phyloP scores from a whole-genome alignment of 1,284 basidiomycete species.

The Uromyces viciae-fabae region DNA sequence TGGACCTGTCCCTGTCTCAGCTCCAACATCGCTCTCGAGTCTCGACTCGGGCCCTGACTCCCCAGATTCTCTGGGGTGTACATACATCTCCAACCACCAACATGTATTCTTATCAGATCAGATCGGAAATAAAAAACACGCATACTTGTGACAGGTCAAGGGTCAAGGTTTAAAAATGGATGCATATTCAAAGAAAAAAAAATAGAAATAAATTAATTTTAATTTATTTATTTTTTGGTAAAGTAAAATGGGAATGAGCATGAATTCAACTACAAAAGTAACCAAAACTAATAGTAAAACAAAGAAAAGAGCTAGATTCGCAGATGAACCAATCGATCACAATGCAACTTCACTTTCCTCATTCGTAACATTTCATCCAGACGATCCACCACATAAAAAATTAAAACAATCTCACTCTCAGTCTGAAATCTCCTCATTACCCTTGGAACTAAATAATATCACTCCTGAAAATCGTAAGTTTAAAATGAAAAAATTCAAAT shows the following conservation, averaged over 20 bases:
- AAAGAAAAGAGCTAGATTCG: conserved; percentile 38
- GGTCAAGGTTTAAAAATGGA: no score
- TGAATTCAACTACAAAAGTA: neutral
- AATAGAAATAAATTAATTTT: neutral
- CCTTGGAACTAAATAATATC: neutral
- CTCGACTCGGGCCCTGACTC: no score
- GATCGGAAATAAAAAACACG: neutral
- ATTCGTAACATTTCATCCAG: conserved; percentile 18
- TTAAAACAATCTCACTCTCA: neutral
- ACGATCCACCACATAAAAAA: conserved; percentile 19
- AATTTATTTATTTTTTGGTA: neutral
- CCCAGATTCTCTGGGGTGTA: no score
- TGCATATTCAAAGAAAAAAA: no score
- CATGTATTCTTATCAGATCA: no score
- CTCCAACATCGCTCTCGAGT: no score
- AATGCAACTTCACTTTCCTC: neutral
- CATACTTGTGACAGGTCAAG: no score
- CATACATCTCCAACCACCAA: no score
- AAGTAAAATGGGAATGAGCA: neutral
- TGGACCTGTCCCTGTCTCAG: no score
- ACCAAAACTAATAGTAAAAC: neutral
- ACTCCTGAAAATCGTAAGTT: conserved; percentile 22
- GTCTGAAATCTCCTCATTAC: conserved; percentile 6
- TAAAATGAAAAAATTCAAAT: neutral
- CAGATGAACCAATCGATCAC: conserved; percentile 20